A percentile compares a stretch with the other conserved stretches of the same genome.
Evolutionary conservation across 1,139 yeast genomes (phyloP).

Genomic region (Nakaseomyces uthaithaninus): DNA sequence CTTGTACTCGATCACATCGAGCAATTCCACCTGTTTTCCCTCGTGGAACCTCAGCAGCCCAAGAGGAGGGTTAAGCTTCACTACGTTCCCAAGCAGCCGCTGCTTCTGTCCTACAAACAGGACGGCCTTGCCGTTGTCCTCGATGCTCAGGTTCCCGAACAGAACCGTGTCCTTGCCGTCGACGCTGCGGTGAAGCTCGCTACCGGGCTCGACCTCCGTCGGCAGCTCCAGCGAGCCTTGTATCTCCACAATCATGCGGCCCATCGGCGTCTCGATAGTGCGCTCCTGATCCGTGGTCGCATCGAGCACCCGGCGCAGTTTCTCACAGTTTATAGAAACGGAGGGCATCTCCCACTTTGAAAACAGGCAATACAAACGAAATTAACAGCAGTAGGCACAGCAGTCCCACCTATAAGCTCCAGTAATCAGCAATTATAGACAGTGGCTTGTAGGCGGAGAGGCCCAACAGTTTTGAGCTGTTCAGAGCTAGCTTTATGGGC

Average conservation of each 20-base stretch:
- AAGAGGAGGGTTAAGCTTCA: conserved; percentile 50
- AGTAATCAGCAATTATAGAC: too few relatives aligned
- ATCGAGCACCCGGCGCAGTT: conserved; percentile 10
- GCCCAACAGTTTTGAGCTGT: too few relatives aligned
- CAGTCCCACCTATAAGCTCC: too few relatives aligned
- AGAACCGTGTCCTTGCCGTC: conserved; percentile 39
- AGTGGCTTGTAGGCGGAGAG: too few relatives aligned
- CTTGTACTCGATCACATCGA: conserved; percentile 52
- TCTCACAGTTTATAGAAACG: conserved; percentile 19
- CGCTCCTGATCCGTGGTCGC: conserved; percentile 14
- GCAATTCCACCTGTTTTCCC: conserved; percentile 36
- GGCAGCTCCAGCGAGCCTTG: conserved; percentile 66
- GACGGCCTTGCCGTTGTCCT: conserved; percentile 45
- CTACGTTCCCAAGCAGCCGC: conserved; percentile 51
- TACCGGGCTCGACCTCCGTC: conserved; percentile 30
- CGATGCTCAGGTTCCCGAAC: conserved; percentile 53
- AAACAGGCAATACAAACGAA: too few relatives aligned
- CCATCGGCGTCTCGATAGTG: conserved; percentile 40
- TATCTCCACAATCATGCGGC: conserved; percentile 54
- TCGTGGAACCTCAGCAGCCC: conserved; percentile 47
- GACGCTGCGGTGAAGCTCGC: conserved; percentile 27
- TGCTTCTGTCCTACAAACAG: conserved; percentile 60
- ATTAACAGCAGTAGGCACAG: not conserved
- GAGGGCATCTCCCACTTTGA: conserved; percentile 21
- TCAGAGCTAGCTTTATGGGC: too few relatives aligned